These are phyloP conservation scores for Fusarium temperatum DNA, from an alignment of 2,329 filamentous ascomycete genomes.

Conservation along the genomic window DNA sequence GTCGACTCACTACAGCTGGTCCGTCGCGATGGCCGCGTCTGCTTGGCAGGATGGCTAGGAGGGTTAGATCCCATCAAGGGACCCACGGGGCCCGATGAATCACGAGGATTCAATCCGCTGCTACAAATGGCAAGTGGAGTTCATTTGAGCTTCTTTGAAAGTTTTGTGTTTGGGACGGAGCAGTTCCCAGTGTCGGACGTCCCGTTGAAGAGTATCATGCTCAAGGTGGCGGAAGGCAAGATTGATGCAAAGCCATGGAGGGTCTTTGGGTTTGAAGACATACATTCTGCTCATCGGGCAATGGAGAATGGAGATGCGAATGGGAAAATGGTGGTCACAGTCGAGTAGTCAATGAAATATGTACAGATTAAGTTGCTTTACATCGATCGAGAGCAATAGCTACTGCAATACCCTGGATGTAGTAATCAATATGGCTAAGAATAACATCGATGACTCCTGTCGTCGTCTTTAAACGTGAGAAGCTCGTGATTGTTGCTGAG, in stretches of 20 bases:
- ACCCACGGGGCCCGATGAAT: neutral
- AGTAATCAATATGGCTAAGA: no score
- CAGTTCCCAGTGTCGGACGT: neutral
- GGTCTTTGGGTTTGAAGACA: neutral
- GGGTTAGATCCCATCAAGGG: neutral
- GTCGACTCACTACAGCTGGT: neutral
- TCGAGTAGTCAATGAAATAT: neutral
- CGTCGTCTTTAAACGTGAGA: rapidly evolving
- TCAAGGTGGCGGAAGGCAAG: neutral
- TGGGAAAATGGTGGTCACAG: neutral
- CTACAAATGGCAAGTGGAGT: neutral
- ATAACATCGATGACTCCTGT: no score
- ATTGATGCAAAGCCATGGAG: neutral
- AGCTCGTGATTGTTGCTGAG: rapidly evolving
- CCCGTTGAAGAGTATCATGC: neutral
- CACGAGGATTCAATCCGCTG: neutral
- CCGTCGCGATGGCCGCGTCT: neutral
- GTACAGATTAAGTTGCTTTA: no score
- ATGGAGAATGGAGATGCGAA: neutral
- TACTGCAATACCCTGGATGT: no score
- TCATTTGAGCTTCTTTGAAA: neutral
- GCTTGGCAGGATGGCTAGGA: neutral
- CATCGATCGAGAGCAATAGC: neutral
- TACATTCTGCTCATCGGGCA: neutral
- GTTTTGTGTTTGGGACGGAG: neutral